Evolutionary conservation across 352 stramenopile species (phyloP), one percentile per base, ranked within the genome.

Genomic region (Phytophthora tentaculata): DNA sequence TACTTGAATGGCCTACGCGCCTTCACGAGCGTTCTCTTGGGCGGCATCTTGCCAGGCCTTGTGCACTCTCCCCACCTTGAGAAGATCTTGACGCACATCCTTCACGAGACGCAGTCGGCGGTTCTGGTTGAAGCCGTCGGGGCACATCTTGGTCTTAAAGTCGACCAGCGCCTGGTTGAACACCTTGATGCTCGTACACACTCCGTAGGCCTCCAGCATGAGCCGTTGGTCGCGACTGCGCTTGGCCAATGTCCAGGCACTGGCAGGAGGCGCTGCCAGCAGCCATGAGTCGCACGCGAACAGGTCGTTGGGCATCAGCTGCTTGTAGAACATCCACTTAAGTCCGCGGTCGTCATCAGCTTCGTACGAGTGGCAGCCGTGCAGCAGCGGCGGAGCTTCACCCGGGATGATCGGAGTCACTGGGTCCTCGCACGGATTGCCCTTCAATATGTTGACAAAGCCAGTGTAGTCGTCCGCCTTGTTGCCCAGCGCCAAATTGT

Each of bases 251-350:
- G 79, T 81, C 87, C 87, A 95, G 9, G 94, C 57, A 6, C 76
- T 81, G 20, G 74, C 57, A 0, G 84, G 84, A 12, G 87, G 85
- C 19, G 78, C 29, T 1, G 84, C 76, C 47, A 95, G 65, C 23
- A 94, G 62, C 85, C 85, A 95, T 57, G 86, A 80, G 55, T 95
- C 85, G 53, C 87, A 95, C 20, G 83, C 66, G 54, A 95, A 94
- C 29, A 94, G 26, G 29, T 95, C 76, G 35, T 82, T 75, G 9
- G 87, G 87, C 65, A 95, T 79, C 28, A 88, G 69, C 35, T 80
- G 63, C 61, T 80, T 81, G 74, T 89, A 81, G 61, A 84, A 92
- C 3, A 88, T 61, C 87, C 85, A 94, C 51, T 86, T 74, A 17
- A 79, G 62, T 1, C 73, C 79, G 2, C 64, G 65, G n/a, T 75